Evolutionary conservation across 768 basidiomycete species (phyloP), one percentile per base, ranked within the genome.

Genomic region (Plicaturopsis crispa): DNA sequence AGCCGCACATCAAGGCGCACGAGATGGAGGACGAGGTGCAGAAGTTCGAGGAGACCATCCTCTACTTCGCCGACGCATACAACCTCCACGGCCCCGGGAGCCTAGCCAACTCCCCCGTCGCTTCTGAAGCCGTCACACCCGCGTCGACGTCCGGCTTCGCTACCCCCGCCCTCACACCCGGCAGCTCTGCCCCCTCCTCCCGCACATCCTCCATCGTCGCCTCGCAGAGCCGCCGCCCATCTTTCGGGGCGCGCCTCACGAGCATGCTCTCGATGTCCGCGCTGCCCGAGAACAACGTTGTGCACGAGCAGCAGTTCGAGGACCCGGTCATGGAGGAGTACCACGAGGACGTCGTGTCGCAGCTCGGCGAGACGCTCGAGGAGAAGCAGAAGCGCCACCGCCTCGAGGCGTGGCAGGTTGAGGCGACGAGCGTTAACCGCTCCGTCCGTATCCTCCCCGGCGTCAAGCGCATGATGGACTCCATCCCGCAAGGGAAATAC

Each of bases 391-490:
- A 49, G 39, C 56, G 54, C 26, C 61, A 66, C 44, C 42, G 51
- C 32, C 52, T 69, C 20, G 50, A 67, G 30, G 75, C 72, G 10
- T 77, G 75, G 72, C 67, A 75, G 52, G 38, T 70, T 31, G 78
- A 80, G 51, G 75, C 77, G 3, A 51, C 67, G 6, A 60, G 54
- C 42, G 70, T 78, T 42, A 73, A 81, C 47, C 74, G 77, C 45
- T 67, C 70, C n/a, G 79, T 84, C 26, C 69, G 68, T 38, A 84
- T 84, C 48, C 67, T 86, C 1, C 83, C 84, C 19, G 81, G 84
- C 28, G 84, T 84, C 3, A 66, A 66, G 51, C 61, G 57, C 42
- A 66, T 86, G 65, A 79, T 86, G 44, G 64, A 69, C 38, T 76
- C 78, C 5, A 67, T 86, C 36, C 82, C 83, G 4, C 58, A 64